A percentile compares a stretch with the other conserved stretches of the same genome.
Conservation (phyloP, 306 rosid genomes). For the Vicia villosa region DNA sequence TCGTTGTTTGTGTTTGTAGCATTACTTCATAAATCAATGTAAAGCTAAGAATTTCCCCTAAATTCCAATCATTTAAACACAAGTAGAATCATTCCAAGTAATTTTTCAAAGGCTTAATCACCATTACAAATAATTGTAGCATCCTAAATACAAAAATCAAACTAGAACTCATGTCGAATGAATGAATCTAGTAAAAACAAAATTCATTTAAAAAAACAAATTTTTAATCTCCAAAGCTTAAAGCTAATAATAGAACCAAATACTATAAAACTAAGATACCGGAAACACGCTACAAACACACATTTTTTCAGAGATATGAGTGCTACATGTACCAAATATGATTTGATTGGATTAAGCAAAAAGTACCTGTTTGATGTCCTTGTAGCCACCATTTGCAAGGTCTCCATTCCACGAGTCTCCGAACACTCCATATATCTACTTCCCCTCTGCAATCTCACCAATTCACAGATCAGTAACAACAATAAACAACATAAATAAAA, state of each 20-base stretch:
- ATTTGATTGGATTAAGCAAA: slow-evolving; percentile 12
- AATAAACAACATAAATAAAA: background rate
- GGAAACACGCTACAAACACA: too few relatives aligned
- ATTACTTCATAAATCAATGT: background rate
- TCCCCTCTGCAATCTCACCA: slow-evolving; percentile 50
- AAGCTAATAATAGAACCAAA: background rate
- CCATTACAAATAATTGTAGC: background rate
- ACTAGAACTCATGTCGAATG: too few relatives aligned
- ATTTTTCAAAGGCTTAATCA: background rate
- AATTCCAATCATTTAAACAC: slow-evolving; percentile 23
- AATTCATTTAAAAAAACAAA: background rate
- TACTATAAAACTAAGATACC: too few relatives aligned
- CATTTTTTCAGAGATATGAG: too few relatives aligned
- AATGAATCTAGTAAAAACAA: background rate
- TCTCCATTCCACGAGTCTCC: slow-evolving; percentile 78
- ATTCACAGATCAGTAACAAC: slow-evolving; percentile 26
- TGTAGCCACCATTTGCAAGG: slow-evolving; percentile 95
- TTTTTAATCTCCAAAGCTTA: background rate
- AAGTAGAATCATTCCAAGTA: slow-evolving; percentile 9
- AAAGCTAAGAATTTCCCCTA: background rate
- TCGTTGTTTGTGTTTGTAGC: too few relatives aligned
- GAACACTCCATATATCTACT: slow-evolving; percentile 74
- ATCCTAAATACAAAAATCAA: background rate
- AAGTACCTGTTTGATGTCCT: slow-evolving; percentile 60
- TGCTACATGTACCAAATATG: background rate